Conservation (phyloP, 257 asterid species). For the Przewalskia tangutica region DNA sequence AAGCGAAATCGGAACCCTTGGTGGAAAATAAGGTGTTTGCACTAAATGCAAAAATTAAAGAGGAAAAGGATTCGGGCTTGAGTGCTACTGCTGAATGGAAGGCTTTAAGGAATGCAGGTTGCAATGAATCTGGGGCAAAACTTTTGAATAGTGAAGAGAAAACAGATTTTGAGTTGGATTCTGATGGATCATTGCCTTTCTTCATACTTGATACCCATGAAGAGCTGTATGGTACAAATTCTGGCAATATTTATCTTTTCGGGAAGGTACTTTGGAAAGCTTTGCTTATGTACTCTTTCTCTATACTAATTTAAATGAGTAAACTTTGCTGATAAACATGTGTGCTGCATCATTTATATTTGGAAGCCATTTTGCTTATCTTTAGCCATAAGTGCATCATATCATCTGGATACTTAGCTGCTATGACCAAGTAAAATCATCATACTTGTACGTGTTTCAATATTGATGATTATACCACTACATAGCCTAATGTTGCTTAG, state of each 20-base stretch:
- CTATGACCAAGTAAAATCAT: background rate
- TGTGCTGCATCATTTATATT: background rate
- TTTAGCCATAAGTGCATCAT: background rate
- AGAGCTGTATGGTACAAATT: constrained; percentile 64
- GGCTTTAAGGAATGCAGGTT: constrained; percentile 50
- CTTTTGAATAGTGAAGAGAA: constrained; percentile 37
- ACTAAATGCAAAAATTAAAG: constrained; percentile 70
- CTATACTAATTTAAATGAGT: background rate
- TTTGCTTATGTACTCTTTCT: constrained; percentile 2
- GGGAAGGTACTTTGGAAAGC: constrained; percentile 61
- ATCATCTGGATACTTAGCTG: background rate
- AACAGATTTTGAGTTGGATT: constrained; percentile 52
- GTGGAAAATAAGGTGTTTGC: constrained; percentile 42
- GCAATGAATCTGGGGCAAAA: constrained; percentile 21
- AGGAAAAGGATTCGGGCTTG: constrained; percentile 39
- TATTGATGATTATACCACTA: background rate
- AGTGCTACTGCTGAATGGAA: constrained; percentile 87
- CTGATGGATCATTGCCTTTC: constrained; percentile 77
- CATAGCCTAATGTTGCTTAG: background rate
- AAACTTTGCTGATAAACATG: too few relatives aligned
- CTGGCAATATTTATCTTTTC: constrained; percentile 74
- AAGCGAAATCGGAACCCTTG: constrained; percentile 26
- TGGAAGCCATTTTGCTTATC: background rate
- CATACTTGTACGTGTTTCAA: background rate
- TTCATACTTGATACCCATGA: constrained; percentile 87